These are phyloP conservation scores for Psilocybe mexicana DNA, from an alignment of 1,284 basidiomycete species.

Conservation along the genomic window DNA sequence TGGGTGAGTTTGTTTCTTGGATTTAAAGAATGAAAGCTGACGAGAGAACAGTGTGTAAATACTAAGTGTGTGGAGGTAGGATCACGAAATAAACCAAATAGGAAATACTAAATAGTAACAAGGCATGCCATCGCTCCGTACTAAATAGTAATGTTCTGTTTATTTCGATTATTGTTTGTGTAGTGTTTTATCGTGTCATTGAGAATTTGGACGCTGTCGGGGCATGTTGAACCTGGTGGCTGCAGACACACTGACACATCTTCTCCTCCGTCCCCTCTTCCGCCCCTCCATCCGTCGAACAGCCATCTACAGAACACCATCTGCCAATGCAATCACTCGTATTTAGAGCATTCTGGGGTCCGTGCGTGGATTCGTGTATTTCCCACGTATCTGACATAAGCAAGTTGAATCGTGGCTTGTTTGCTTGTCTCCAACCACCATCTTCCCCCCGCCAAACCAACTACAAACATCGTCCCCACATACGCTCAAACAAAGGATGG, in stretches of 20 bases:
- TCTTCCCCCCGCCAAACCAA: conserved; percentile 35
- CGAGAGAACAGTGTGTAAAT: not conserved
- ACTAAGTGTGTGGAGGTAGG: too few species aligned
- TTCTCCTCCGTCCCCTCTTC: conserved; percentile 28
- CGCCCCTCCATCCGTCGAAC: conserved; percentile 16
- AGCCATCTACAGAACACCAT: conserved; percentile 4
- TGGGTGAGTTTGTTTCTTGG: conserved; percentile 44
- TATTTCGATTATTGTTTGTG: conserved; percentile 27
- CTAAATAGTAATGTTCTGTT: not conserved
- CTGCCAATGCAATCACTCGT: not conserved
- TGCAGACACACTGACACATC: conserved; percentile 41
- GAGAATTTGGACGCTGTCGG: conserved; percentile 67
- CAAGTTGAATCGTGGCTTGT: conserved; percentile 40
- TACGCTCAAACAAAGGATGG: conserved; percentile 36
- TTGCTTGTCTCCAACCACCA: conserved; percentile 44
- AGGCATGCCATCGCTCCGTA: too few species aligned
- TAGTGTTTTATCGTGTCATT: conserved; percentile 76
- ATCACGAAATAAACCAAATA: too few species aligned
- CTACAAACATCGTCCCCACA: conserved; percentile 31
- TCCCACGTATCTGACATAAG: conserved; percentile 51
- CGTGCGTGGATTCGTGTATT: conserved; percentile 40
- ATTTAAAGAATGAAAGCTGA: not conserved
- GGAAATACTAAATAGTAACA: not conserved
- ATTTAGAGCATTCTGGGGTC: conserved; percentile 29
- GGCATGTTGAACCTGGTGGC: conserved; percentile 57